Base-by-base conservation (phyloP, 495 filamentous ascomycete species). In the Aspergillus avenaceus region DNA sequence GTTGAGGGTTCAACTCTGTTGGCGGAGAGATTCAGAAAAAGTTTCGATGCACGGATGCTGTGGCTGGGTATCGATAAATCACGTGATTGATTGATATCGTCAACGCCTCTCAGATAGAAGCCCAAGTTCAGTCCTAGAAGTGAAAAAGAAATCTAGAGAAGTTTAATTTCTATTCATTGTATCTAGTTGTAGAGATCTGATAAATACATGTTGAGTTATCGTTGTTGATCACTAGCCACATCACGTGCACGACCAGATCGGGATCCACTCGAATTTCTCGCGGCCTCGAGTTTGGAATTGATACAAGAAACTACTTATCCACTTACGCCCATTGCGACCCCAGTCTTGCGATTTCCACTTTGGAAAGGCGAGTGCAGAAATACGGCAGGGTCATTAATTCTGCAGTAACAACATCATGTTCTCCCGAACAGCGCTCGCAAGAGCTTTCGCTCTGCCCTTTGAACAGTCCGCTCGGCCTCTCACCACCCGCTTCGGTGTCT, bases 401-500 rank as follows among this genome's bases (percentile, higher is more conserved):
- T 14, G 36, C 18, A 4, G n/a, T n/a, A 31, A 48, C 36, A 31
- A 3, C 52, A 62, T 34, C 7, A 75, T 75, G 72, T 72, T 75
- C 44, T 69, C 69, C 34, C 71, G 71, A 45, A 67, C 71, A 11
- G 59, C 65, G 45, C 52, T 73, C 14, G 60, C 71, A 36, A 52
- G 66, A 26, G 63, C 61, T 43, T 63, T 70, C 50, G 70, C 67
- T 29, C 41, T 71, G 37, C 70, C 59, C 13, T 19, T 58, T 21
- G 52, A 52, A 46, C 58, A 56, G 45, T 64, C 62, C 40, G 52
- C 71, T 16, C 38, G 16, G 34, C 63, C 66, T 18, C 65, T 65
- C 34, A 72, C 62, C 45, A 61, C 69, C 62, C 61, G 64, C 52
- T 66, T 72, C 53, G 62, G 53, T 18, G 53, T 51, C 44, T 50